These are phyloP conservation scores for Phytophthora pinifolia DNA, from an alignment of 352 stramenopile genomes.

Conservation along the genomic window DNA sequence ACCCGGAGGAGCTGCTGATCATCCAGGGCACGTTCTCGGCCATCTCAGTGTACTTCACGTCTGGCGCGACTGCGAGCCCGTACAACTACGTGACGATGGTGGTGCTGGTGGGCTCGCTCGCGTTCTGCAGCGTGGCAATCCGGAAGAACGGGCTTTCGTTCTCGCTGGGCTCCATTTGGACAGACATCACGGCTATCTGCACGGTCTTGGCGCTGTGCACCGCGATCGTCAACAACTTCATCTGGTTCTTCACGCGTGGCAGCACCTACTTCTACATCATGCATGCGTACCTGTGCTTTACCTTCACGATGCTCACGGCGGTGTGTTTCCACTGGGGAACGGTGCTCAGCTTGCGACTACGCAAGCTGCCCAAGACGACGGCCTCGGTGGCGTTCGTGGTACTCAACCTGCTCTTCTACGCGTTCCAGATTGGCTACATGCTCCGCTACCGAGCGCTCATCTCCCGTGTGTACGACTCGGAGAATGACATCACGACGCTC, in stretches of 20 bases:
- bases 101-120: constrained; percentile 74
- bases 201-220: constrained; percentile 73
- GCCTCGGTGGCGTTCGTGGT: constrained; percentile 63
- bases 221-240: constrained; percentile 81
- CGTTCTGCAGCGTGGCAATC: constrained; percentile 85
- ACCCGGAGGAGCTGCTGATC: constrained; percentile 54
- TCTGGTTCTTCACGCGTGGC: constrained; percentile 71
- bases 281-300: constrained; percentile 78
- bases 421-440: constrained; percentile 71
- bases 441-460: constrained; percentile 74
- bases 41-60: constrained; percentile 72
- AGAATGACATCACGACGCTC: constrained; percentile 67
- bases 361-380: constrained; percentile 71
- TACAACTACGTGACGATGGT: constrained; percentile 91
- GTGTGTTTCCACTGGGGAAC: constrained; percentile 90
- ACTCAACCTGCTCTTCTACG: constrained; percentile 82
- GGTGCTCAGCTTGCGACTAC: constrained; percentile 75
- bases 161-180: constrained; percentile 85
- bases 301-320: constrained; percentile 87
- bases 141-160: constrained; percentile 82
- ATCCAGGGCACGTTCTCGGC: constrained; percentile 63
- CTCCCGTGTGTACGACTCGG: constrained; percentile 65
- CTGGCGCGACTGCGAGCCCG: constrained; percentile 62
- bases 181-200: constrained; percentile 84
- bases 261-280: constrained; percentile 86